Base-by-base conservation (phyloP, 768 basidiomycete species). In the Crepidotus variabilis region DNA sequence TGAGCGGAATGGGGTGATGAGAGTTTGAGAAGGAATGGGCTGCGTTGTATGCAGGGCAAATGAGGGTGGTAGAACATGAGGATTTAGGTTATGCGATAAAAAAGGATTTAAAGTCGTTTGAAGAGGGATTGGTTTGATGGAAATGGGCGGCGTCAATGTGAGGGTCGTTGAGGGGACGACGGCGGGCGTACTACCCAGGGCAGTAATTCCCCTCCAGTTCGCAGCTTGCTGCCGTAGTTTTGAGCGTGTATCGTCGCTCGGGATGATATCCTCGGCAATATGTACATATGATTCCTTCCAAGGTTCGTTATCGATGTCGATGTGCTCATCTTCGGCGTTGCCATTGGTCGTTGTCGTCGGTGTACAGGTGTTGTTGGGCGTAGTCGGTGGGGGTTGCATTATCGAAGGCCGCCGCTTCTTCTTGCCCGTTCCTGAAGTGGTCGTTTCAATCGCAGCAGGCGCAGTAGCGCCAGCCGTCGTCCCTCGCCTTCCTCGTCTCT, bases 191-290 rank as follows among this genome's bases (percentile, higher is more conserved):
- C 61, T 57, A 51, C 50, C 45, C 48, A 74, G 68, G 6, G 86
- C 87, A 21, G 83, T 79, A 32, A 88, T 71, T 1, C 88, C 87
- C 7, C 88, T 73, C 87, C 86, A 90, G 16, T 78, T 71, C n/a
- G 78, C 75, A 9, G 87, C 86, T 14, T 83, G 79, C 11, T 72
- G 71, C 18, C 77, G 76, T 2, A 89, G 76, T 36, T 73, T 78
- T 34, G 75, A 72, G 9, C 82, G 75, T 2, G 79, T 76, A 45
- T 77, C 68, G 16, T 71, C 63, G 60, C 74, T 65, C 23, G 76
- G 71, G 50, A 82, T 64, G 62, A 80, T 65, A 65, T 85, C 78
- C 50, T 75, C 65, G 14, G 68, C 66, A 66, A 81, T 80, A 54
- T 69, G 76, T 21, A 78, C 72, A 61, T 81, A 85, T 54, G 70